A percentile compares a stretch with the other conserved stretches of the same genome.
These are phyloP conservation scores for Kuraishia ogatae DNA, from an alignment of 805 yeast species.

Conservation along the genomic window DNA sequence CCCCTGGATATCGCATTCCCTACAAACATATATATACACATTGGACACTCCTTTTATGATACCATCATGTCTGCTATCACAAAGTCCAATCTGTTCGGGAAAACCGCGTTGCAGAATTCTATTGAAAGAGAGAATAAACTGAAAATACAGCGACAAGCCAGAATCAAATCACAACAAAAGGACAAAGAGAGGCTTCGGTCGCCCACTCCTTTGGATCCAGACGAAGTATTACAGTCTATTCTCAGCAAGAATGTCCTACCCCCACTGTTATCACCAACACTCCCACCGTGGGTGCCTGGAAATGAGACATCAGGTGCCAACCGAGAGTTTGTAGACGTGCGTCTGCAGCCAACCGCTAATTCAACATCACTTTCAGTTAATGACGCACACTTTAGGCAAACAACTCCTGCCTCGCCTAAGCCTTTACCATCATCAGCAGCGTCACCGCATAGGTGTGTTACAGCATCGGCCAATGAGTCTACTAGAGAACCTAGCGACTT, in stretches of 20 bases:
- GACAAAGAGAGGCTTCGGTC: background rate
- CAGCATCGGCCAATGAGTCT: too few relatives aligned
- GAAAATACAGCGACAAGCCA: background rate
- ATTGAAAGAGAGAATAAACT: background rate
- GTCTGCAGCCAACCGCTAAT: background rate
- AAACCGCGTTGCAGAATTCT: background rate
- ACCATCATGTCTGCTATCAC: background rate
- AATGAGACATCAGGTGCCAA: background rate
- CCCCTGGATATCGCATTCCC: background rate
- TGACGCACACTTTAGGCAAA: background rate
- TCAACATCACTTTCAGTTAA: background rate
- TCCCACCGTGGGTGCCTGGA: background rate
- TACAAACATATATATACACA: background rate
- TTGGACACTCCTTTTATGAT: background rate
- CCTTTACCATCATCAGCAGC: background rate
- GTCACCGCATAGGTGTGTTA: background rate
- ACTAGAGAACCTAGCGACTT: too few relatives aligned
- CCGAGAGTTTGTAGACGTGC: background rate
- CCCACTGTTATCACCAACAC: constrained; percentile 1
- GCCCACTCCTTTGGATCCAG: background rate
- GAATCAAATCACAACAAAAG: background rate
- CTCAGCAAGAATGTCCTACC: background rate
- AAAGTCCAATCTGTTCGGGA: background rate
- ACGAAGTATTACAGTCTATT: background rate
- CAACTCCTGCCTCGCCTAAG: background rate